A percentile compares a stretch with the other conserved stretches of the same genome.
These are phyloP conservation scores for Uromyces viciae-fabae DNA, from an alignment of 1,284 basidiomycete species.

Conservation along the genomic window DNA sequence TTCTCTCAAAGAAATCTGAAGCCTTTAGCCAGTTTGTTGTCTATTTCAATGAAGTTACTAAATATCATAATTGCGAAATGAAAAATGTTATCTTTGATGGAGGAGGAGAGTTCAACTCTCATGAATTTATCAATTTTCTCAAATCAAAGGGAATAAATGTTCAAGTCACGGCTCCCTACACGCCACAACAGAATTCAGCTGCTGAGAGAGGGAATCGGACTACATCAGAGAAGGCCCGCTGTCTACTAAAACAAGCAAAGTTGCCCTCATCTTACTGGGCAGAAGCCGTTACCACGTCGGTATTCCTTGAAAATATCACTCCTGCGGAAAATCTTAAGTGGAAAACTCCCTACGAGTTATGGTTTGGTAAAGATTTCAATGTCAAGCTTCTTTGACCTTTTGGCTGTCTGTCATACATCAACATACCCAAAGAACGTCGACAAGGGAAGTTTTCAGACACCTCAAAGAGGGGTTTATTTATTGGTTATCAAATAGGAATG, in stretches of 20 bases:
- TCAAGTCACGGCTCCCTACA: conserved; percentile 13
- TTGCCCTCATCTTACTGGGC: conserved; percentile 4
- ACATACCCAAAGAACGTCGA: not conserved
- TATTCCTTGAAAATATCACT: conserved; percentile 5
- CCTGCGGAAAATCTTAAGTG: not conserved
- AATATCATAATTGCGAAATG: not conserved
- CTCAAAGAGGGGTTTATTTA: not conserved
- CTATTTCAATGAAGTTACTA: not conserved
- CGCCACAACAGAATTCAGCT: conserved; percentile 20
- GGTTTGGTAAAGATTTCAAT: not conserved
- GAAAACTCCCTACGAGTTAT: not conserved
- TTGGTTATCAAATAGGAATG: conserved; percentile 16
- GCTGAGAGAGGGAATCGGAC: conserved; percentile 9
- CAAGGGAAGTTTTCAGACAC: conserved; percentile 18
- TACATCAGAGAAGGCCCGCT: conserved; percentile 14
- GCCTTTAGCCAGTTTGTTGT: not conserved
- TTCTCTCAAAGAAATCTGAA: conserved; percentile 21
- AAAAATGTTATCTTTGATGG: conserved; percentile 16
- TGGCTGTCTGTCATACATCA: not conserved
- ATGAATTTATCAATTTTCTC: conserved; percentile 15
- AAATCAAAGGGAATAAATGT: conserved; percentile 3
- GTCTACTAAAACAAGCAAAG: conserved; percentile 3
- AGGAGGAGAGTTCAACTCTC: conserved; percentile 12
- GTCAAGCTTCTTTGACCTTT: not conserved
- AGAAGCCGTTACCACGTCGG: conserved; percentile 5